Evolutionary conservation across 495 filamentous ascomycete species (phyloP).

Genomic region (Neurospora sp.): DNA sequence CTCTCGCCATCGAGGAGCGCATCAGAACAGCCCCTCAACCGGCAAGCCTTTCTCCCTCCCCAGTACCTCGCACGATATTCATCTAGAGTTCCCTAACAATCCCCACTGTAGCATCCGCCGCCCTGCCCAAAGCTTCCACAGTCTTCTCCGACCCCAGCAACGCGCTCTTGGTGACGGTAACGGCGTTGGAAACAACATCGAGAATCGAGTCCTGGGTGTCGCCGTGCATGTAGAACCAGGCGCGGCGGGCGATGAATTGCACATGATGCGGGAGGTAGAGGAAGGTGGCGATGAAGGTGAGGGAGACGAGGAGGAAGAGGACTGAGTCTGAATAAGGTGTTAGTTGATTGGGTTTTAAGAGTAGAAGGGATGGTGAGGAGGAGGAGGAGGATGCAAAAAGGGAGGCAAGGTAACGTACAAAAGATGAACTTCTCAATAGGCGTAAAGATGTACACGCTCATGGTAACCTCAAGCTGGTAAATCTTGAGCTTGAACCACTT

Average conservation of each 20-base stretch:
- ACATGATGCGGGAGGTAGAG: constrained; percentile 92
- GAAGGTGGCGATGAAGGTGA: constrained; percentile 74
- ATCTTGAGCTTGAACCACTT: constrained; percentile 39
- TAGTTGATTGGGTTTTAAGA: background rate
- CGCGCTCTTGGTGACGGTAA: constrained; percentile 9
- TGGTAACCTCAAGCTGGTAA: constrained; percentile 39
- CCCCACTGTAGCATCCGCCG: constrained; percentile 6
- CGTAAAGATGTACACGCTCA: constrained; percentile 38
- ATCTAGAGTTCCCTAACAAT: constrained; percentile 30
- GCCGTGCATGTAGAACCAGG: constrained; percentile 91
- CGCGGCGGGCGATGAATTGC: constrained; percentile 61
- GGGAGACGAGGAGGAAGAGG: constrained; percentile 74
- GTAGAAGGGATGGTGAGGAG: background rate
- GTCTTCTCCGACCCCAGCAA: constrained; percentile 19
- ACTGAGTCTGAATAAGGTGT: constrained; percentile 56
- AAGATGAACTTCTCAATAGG: constrained; percentile 37
- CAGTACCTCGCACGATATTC: background rate
- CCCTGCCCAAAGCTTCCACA: constrained; percentile 19
- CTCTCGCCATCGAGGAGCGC: background rate
- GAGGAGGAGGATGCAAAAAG: background rate
- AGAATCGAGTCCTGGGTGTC: constrained; percentile 36
- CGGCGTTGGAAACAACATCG: constrained; percentile 21
- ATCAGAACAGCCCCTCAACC: background rate
- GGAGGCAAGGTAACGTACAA: constrained; percentile 22
- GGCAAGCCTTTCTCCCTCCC: background rate